Percentiles rank a stretch among this genome's conserved stretches.
phyloP scores from a whole-genome alignment of 129 eudicot genomes.

The Calendula officinalis region DNA sequence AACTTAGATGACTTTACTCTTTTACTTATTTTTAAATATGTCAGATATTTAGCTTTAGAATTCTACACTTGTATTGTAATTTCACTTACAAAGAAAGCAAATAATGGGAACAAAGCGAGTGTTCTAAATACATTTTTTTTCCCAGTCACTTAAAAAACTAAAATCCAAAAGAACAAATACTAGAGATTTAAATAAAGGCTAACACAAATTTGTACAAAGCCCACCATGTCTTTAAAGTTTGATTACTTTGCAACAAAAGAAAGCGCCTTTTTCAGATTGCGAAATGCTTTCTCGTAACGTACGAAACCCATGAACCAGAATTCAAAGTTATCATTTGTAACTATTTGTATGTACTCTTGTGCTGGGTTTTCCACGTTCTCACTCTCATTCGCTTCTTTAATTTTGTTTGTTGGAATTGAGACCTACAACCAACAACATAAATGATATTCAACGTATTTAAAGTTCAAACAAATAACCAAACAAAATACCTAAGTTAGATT shows the following conservation, averaged over 20 bases:
- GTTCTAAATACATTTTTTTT: not conserved
- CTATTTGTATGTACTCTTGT: slow-evolving; percentile 52
- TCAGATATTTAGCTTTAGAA: too few relatives aligned
- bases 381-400: slow-evolving; percentile 42
- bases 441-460: not conserved
- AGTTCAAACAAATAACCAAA: not conserved
- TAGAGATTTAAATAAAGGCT: not conserved
- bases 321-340: slow-evolving; percentile 46
- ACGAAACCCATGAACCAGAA: slow-evolving; percentile 74
- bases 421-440: slow-evolving; percentile 37
- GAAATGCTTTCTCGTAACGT: slow-evolving; percentile 50
- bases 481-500: not conserved
- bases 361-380: slow-evolving; percentile 45
- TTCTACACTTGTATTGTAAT: too few relatives aligned
- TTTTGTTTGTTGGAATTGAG: slow-evolving; percentile 45
- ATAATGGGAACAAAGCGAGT: not conserved
- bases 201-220: slow-evolving; percentile 10
- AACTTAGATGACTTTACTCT: not conserved
- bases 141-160: not conserved
- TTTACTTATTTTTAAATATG: not conserved
- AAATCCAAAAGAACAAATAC: not conserved
- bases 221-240: slow-evolving; percentile 5
- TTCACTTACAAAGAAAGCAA: not conserved
- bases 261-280: slow-evolving; percentile 47
- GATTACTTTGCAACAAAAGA: slow-evolving; percentile 25